Conservation (phyloP, 768 basidiomycete genomes). For the Polyporus arcularius region DNA sequence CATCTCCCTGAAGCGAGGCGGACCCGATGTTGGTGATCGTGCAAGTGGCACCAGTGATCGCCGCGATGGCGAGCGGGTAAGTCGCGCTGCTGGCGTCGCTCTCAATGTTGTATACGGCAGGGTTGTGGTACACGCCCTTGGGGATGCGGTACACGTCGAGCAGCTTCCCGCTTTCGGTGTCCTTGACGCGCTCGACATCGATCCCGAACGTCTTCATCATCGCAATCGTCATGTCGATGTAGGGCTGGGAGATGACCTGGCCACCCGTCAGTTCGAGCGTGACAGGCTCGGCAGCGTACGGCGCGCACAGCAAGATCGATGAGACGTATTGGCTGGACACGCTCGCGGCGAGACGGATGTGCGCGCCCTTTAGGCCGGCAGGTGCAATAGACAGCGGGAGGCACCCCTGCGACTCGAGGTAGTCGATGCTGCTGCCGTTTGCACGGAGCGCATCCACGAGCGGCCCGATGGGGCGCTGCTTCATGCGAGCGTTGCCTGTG, state of each 20-base stretch:
- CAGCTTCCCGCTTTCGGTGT: constrained; percentile 56
- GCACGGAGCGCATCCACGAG: constrained; percentile 85
- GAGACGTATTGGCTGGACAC: constrained; percentile 99
- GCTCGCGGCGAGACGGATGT: constrained; percentile 85
- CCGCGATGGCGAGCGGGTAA: constrained; percentile 95
- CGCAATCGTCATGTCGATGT: constrained; percentile 99
- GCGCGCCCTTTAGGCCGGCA: constrained; percentile 78
- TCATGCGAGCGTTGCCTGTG: constrained; percentile 98
- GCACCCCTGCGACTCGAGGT: constrained; percentile 79
- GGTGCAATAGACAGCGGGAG: constrained; percentile 87
- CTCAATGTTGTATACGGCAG: constrained; percentile 84
- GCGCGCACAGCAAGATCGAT: constrained; percentile 94
- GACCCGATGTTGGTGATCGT: constrained; percentile 92
- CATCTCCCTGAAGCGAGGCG: constrained; percentile 93
- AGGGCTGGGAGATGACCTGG: constrained; percentile 96
- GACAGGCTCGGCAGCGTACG: constrained; percentile 83
- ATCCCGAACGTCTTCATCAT: constrained; percentile 97
- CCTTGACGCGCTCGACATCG: constrained; percentile 64
- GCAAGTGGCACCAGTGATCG: constrained; percentile 95
- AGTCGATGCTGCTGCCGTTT: constrained; percentile 80
- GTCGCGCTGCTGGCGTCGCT: constrained; percentile 95
- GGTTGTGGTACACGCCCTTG: constrained; percentile 74
- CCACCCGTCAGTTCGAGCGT: constrained; percentile 91
- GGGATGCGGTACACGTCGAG: constrained; percentile 90
- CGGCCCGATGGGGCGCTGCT: constrained; percentile 95